Evolutionary conservation across 2,329 filamentous ascomycete genomes (phyloP).

Genomic region (Verticillium nonalfalfae): DNA sequence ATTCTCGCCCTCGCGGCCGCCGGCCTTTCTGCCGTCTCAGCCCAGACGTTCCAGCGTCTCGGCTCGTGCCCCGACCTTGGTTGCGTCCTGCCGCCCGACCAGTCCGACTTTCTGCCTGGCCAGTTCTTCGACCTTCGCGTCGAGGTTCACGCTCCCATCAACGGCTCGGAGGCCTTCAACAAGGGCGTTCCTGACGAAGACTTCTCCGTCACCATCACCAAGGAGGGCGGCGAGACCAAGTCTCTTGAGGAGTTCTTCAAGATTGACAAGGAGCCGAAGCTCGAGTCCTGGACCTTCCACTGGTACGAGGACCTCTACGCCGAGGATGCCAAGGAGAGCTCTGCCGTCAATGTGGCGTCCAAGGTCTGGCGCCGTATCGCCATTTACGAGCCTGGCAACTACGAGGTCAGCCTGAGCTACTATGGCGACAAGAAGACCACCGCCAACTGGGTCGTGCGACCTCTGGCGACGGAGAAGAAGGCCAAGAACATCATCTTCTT

Average conservation of each 20-base stretch:
- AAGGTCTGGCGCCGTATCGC: constrained; percentile 73
- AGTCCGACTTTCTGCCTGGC: constrained; percentile 75
- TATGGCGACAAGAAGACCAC: constrained; percentile 65
- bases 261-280: constrained; percentile 63
- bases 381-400: constrained; percentile 72
- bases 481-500: constrained; percentile 84
- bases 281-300: constrained; percentile 78
- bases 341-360: constrained; percentile 71
- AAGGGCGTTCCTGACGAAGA: constrained; percentile 62
- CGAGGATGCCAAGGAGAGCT: constrained; percentile 60
- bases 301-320: constrained; percentile 85
- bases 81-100: constrained; percentile 55
- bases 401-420: constrained; percentile 70
- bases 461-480: constrained; percentile 61
- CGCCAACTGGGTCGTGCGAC: constrained; percentile 72
- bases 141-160: constrained; percentile 74
- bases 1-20: constrained; percentile 24
- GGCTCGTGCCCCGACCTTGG: constrained; percentile 53
- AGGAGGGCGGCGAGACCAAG: constrained; percentile 48
- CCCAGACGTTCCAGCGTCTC: constrained; percentile 54
- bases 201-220: constrained; percentile 70
- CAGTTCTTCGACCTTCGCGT: constrained; percentile 81
- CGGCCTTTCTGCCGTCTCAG: constrained; percentile 33
- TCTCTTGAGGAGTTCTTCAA: constrained; percentile 61
- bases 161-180: constrained; percentile 73